phyloP scores from a whole-genome alignment of 345 rosid species.

The Gossypium rotundifolium region DNA sequence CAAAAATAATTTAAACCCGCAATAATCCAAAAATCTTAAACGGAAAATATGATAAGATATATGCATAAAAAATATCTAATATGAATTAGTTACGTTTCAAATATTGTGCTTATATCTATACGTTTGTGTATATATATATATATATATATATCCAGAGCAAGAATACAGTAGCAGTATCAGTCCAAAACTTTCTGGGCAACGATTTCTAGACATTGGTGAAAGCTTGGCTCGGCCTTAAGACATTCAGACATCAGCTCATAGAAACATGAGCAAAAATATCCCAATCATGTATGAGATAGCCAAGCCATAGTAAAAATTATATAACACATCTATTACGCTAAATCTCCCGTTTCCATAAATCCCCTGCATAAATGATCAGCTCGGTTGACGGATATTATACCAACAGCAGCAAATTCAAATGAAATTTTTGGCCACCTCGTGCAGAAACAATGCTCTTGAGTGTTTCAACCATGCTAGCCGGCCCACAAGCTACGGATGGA shows the following conservation, averaged over 20 bases:
- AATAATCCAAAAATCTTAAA: no score
- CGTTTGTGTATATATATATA: background rate
- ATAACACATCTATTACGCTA: conserved; percentile 14
- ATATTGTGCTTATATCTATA: background rate
- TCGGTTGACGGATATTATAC: background rate
- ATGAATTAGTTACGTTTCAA: background rate
- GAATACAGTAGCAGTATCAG: background rate
- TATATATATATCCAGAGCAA: background rate
- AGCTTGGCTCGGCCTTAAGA: background rate
- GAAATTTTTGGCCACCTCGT: background rate
- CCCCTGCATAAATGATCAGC: background rate
- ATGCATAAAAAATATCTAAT: no score
- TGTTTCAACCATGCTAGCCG: conserved; percentile 1
- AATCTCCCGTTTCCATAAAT: background rate
- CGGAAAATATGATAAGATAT: no score
- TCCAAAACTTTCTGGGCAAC: background rate
- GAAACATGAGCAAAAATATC: background rate
- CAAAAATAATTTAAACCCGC: no score
- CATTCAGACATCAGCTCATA: background rate
- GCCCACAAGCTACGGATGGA: background rate
- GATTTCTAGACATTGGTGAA: background rate
- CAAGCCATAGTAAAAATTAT: conserved; percentile 8
- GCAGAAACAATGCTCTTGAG: background rate
- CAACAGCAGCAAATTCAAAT: conserved; percentile 4
- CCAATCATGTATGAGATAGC: conserved; percentile 11